Evolutionary conservation across 129 eudicot genomes (phyloP).

Genomic region (Erigeron canadensis): DNA sequence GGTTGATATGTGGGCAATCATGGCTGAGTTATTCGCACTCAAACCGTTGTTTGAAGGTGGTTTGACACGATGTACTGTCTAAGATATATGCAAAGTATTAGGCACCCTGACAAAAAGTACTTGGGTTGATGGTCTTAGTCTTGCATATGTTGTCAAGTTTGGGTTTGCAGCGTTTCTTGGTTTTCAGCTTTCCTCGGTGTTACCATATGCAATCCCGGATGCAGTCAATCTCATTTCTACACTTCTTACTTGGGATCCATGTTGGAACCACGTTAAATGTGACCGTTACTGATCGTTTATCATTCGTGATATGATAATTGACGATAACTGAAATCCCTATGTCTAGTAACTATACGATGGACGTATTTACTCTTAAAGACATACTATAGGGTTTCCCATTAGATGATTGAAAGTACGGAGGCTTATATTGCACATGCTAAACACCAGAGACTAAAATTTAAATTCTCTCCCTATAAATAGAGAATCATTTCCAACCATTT

Average conservation of each 20-base stretch:
- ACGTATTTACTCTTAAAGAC: too few relatives aligned
- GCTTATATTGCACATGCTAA: too few relatives aligned
- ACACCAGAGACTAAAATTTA: too few relatives aligned
- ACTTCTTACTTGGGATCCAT: slow-evolving; percentile 8
- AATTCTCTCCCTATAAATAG: too few relatives aligned
- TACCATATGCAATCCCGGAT: slow-evolving; percentile 70
- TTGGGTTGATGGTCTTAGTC: slow-evolving; percentile 60
- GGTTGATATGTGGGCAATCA: slow-evolving; percentile 19
- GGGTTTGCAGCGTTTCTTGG: slow-evolving; percentile 67
- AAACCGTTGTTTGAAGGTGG: not conserved
- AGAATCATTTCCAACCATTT: too few relatives aligned
- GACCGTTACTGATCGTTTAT: too few relatives aligned
- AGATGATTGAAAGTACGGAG: too few relatives aligned
- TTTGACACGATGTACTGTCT: not conserved
- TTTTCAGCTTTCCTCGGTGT: slow-evolving; percentile 46
- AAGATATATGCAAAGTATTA: slow-evolving; percentile 66
- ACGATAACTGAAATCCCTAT: too few relatives aligned
- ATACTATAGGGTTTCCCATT: too few relatives aligned
- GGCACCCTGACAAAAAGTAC: slow-evolving; percentile 54
- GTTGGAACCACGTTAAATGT: too few relatives aligned
- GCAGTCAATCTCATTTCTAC: slow-evolving; percentile 47
- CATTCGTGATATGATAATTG: too few relatives aligned
- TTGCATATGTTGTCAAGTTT: slow-evolving; percentile 50
- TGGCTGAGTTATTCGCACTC: not conserved
- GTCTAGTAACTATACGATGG: too few relatives aligned